Evolutionary conservation across 2,329 filamentous ascomycete species (phyloP), one percentile per base, ranked within the genome.

Genomic region (Lojkania enalia): DNA sequence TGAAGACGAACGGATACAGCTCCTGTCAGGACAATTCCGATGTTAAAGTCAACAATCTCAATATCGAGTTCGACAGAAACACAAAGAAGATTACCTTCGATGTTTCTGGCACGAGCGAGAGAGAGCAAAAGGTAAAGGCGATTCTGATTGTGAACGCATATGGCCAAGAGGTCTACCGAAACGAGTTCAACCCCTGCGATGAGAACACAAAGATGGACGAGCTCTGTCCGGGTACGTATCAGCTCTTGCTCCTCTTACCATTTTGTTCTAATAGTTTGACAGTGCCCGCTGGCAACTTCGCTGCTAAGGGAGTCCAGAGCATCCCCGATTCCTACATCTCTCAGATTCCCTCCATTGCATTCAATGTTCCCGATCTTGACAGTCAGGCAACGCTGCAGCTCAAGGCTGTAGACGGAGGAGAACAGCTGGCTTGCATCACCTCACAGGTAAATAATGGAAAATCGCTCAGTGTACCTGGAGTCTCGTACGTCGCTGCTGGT

Each of bases 401-500:
- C 35, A 84, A 79, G 48, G 74, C 82, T 3, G 71, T 82, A 29
- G 81, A 86, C 21, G 75, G 73, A 3, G 78, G 77, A 29, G 61
- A 79, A 23, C 77, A 85, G 31, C 79, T 96, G 6, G 91, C 90
- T 16, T 99, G 94, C 69, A 85, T 97, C 39, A 76, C 87, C 58
- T 90, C 91, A 0, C 76, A 82, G 31, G 84, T 99, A 45, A 83
- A 81, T 53, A 99, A 99, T 67, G 92, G 91, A 58, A 95, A 95
- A 74, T 88, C 90, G 1, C 81, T 87, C 39, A 80, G 79, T 44
- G 75, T 91, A 0, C 78, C 87, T 2, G 88, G 85, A 2, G 88
- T 96, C 1, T 85, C 88, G 1, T 96, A 94, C 67, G 77, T 90
- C 29, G 90, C 91, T 1, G 90, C 84, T 5, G 88, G 89, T 48